These are phyloP conservation scores for Metarhizium anisopliae DNA, from an alignment of 2,329 filamentous ascomycete species.

Conservation along the genomic window DNA sequence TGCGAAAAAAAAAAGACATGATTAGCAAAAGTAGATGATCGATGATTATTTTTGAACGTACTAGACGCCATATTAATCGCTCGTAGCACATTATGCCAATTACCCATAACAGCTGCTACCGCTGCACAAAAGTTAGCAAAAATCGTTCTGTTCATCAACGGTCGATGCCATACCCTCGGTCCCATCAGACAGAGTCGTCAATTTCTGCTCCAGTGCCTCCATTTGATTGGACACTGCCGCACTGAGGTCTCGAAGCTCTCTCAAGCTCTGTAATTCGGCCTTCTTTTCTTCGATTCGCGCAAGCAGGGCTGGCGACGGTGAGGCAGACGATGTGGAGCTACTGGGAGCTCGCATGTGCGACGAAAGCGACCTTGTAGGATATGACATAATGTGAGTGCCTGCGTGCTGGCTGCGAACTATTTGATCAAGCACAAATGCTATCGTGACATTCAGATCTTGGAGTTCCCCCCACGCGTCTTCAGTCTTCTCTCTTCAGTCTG, in stretches of 20 bases:
- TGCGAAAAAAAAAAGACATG: slow-evolving; percentile 21
- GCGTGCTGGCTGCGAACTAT: not conserved
- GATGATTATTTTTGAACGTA: slow-evolving; percentile 31
- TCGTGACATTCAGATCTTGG: not conserved
- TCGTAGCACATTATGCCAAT: slow-evolving; percentile 80
- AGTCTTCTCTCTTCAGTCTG: not conserved
- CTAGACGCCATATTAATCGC: slow-evolving; percentile 82
- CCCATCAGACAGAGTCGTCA: slow-evolving; percentile 68
- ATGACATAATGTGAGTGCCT: slow-evolving; percentile 37
- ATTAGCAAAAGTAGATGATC: not conserved
- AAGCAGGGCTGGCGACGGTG: slow-evolving; percentile 61
- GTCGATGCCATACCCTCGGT: slow-evolving; percentile 55
- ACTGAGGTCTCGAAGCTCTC: slow-evolving; percentile 69
- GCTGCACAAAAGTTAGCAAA: slow-evolving; percentile 39
- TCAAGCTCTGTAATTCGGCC: slow-evolving; percentile 69
- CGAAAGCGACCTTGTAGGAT: slow-evolving; percentile 47
- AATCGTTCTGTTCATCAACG: not conserved
- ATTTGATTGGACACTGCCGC: slow-evolving; percentile 73
- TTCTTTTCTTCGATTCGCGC: slow-evolving; percentile 80
- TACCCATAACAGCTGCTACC: slow-evolving; percentile 74
- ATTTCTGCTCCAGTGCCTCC: slow-evolving; percentile 70
- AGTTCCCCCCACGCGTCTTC: not conserved
- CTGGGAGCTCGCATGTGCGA: slow-evolving; percentile 60
- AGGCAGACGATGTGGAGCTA: slow-evolving; percentile 35
- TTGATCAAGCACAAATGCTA: not conserved